phyloP scores from a whole-genome alignment of 305 asterid species.

The Plantago coronopus region DNA sequence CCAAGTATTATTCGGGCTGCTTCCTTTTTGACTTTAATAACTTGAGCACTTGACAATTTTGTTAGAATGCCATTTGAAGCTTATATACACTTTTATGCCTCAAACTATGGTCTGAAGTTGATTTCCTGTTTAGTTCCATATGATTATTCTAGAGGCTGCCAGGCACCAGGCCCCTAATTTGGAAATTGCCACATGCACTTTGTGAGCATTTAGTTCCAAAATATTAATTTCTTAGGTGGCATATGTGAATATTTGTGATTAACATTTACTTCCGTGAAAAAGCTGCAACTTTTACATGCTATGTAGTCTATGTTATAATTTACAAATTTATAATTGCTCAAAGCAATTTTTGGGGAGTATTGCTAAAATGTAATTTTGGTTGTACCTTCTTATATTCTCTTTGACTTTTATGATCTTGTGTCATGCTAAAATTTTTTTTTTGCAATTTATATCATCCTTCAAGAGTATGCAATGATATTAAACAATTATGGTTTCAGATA shows the following conservation, averaged over 20 bases:
- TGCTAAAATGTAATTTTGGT: conserved; percentile 8
- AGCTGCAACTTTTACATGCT: neutral
- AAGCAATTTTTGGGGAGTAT: too few species aligned
- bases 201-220: conserved; percentile 7
- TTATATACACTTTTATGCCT: neutral
- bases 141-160: neutral
- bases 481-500: conserved; percentile 56
- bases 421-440: conserved; percentile 7
- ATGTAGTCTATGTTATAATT: conserved; percentile 2
- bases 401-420: neutral
- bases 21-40: conserved; percentile 18
- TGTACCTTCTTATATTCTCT: conserved; percentile 15
- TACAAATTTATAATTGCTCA: conserved; percentile 1
- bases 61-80: neutral
- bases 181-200: conserved; percentile 15
- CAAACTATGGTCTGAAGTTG: neutral
- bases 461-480: conserved; percentile 7
- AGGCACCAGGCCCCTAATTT: conserved; percentile 10
- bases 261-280: conserved; percentile 7
- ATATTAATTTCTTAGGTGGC: conserved; percentile 11
- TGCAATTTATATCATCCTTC: conserved; percentile 14
- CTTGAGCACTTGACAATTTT: conserved; percentile 13
- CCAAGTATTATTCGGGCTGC: conserved; percentile 9
- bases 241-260: conserved; percentile 2
- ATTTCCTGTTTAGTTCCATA: neutral